Percentiles rank a stretch among this genome's conserved stretches.
phyloP scores from a whole-genome alignment of 2,329 filamentous ascomycete genomes.

The Hypoxylon sp. region DNA sequence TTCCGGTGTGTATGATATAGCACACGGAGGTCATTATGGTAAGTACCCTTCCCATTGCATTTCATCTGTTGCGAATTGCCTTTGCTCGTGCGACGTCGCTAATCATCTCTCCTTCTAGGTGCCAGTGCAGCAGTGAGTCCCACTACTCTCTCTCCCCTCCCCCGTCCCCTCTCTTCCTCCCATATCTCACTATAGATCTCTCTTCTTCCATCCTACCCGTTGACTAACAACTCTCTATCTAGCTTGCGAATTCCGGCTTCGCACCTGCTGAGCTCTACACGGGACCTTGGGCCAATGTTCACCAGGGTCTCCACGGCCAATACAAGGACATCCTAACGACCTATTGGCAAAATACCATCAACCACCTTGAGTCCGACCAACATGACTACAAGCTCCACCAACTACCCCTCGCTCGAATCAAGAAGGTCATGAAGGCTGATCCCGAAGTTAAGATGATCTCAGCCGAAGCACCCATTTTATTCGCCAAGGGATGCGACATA shows the following conservation, averaged over 20 bases:
- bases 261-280: slow-evolving; percentile 95
- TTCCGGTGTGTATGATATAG: slow-evolving; percentile 74
- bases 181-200: slow-evolving; percentile 37
- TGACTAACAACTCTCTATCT: slow-evolving; percentile 52
- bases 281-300: slow-evolving; percentile 96
- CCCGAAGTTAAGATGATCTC: slow-evolving; percentile 99
- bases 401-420: slow-evolving; percentile 95
- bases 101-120: slow-evolving; percentile 58
- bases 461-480: slow-evolving; percentile 96
- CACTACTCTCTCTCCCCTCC: slow-evolving; percentile 40
- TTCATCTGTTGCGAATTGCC: slow-evolving; percentile 47
- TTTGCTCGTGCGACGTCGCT: slow-evolving; percentile 53
- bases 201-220: slow-evolving; percentile 7
- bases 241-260: slow-evolving; percentile 90
- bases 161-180: slow-evolving; percentile 12
- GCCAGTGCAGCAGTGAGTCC: slow-evolving; percentile 63
- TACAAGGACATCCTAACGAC: slow-evolving; percentile 98
- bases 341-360: slow-evolving; percentile 99
- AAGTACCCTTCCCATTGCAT: slow-evolving; percentile 55
- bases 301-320: slow-evolving; percentile 91
- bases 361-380: slow-evolving; percentile 91
- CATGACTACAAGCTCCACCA: slow-evolving; percentile 99
- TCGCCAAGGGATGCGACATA: slow-evolving; percentile 98
- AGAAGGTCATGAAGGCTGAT: slow-evolving; percentile 99
- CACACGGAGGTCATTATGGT: slow-evolving; percentile 85